Evolutionary conservation across 1,284 basidiomycete genomes (phyloP).

Genomic region (Tilletia indica): DNA sequence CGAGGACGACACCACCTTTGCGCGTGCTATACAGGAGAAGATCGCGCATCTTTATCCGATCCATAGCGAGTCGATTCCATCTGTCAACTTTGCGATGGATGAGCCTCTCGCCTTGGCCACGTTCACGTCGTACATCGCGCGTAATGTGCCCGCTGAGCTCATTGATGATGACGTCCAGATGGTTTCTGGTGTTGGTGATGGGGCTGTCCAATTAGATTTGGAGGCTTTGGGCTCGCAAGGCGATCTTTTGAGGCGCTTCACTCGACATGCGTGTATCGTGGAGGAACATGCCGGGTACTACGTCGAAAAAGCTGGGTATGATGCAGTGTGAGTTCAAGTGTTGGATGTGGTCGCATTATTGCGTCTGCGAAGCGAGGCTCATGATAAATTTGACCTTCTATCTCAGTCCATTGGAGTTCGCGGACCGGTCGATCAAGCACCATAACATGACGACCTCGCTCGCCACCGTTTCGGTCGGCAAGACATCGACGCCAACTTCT

Average conservation of each 20-base stretch:
- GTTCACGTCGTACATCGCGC: slow-evolving; percentile 35
- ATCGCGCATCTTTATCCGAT: slow-evolving; percentile 26
- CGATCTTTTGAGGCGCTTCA: slow-evolving; percentile 30
- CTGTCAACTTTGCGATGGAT: slow-evolving; percentile 38
- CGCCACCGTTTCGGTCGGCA: slow-evolving; percentile 8
- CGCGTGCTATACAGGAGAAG: slow-evolving; percentile 27
- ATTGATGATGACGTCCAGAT: slow-evolving; percentile 9
- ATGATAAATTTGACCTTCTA: neutral
- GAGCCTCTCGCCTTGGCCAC: slow-evolving; percentile 36
- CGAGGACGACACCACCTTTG: slow-evolving; percentile 35
- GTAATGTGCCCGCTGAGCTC: slow-evolving; percentile 26
- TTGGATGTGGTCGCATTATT: too few species aligned
- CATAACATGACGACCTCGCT: neutral
- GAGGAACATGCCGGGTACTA: slow-evolving; percentile 40
- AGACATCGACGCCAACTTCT: neutral
- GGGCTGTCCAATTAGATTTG: neutral
- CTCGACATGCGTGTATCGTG: slow-evolving; percentile 37
- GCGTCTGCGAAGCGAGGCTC: neutral
- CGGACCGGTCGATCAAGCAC: neutral
- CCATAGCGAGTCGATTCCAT: slow-evolving; percentile 42
- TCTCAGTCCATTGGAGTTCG: neutral
- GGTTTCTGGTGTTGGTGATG: neutral
- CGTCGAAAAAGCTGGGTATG: slow-evolving; percentile 40
- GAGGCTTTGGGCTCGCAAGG: slow-evolving; percentile 13
- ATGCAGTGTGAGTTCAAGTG: slow-evolving; percentile 24